phyloP scores from a whole-genome alignment of 352 stramenopile species.

The Hyaloperonospora brassicae region DNA sequence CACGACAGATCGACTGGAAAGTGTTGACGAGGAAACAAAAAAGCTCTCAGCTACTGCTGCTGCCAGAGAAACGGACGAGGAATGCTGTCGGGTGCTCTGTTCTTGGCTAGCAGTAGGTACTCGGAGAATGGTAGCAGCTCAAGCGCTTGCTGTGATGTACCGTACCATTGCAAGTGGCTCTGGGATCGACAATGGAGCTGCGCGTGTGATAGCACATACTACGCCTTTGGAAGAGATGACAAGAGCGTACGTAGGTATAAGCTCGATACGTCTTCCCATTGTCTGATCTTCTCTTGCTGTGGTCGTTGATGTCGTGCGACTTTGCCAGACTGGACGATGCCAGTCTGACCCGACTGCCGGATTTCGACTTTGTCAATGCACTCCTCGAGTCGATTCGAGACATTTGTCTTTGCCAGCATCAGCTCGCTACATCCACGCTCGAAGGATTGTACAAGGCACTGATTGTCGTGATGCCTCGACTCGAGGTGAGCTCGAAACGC shows the following conservation, averaged over 20 bases:
- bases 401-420: constrained; percentile 31
- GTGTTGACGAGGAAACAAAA: constrained; percentile 26
- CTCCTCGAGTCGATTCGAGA: constrained; percentile 54
- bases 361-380: constrained; percentile 54
- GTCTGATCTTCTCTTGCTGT: constrained; percentile 3
- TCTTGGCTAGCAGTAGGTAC: constrained; percentile 27
- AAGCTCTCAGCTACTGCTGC: constrained; percentile 17
- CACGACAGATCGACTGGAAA: constrained; percentile 20
- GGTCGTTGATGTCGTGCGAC: not conserved
- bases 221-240: constrained; percentile 25
- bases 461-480: constrained; percentile 39
- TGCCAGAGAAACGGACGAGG: constrained; percentile 24
- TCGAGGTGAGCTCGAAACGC: constrained; percentile 34
- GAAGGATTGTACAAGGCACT: constrained; percentile 33
- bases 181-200: constrained; percentile 14
- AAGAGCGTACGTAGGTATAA: constrained; percentile 23
- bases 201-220: constrained; percentile 13
- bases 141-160: constrained; percentile 34
- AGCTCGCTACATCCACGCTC: constrained; percentile 22
- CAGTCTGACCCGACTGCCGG: constrained; percentile 24
- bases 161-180: constrained; percentile 22
- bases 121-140: constrained; percentile 29
- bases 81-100: constrained; percentile 36
- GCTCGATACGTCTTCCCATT: not conserved
- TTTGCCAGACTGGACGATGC: constrained; percentile 31